phyloP scores from a whole-genome alignment of 768 basidiomycete genomes.

The Grammothele lineata region DNA sequence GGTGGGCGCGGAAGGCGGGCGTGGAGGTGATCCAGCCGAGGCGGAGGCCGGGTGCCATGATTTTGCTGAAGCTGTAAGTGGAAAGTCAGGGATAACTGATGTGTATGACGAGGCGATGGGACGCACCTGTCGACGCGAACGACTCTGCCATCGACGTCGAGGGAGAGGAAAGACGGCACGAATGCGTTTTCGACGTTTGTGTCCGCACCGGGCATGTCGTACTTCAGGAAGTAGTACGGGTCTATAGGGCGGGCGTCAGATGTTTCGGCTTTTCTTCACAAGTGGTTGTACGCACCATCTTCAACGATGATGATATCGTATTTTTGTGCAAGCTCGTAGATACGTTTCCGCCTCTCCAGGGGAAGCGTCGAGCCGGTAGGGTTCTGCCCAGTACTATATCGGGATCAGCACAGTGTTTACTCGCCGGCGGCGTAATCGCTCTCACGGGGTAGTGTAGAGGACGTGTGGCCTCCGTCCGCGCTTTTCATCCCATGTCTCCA shows the following conservation, averaged over 20 bases:
- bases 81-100: background rate
- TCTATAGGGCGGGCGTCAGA: constrained; percentile 22
- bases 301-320: constrained; percentile 50
- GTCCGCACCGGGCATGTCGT: constrained; percentile 24
- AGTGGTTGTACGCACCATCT: constrained; percentile 34
- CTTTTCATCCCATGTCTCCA: constrained; percentile 40
- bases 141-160: constrained; percentile 16
- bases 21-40: constrained; percentile 45
- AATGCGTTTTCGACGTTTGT: constrained; percentile 19
- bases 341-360: constrained; percentile 38
- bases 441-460: constrained; percentile 45
- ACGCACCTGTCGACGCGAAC: constrained; percentile 14
- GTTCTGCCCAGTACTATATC: constrained; percentile 39
- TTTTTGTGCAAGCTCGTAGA: constrained; percentile 43
- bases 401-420: constrained; percentile 3
- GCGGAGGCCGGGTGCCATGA: constrained; percentile 49
- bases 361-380: constrained; percentile 47
- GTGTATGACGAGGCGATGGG: background rate
- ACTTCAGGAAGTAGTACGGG: constrained; percentile 49
- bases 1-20: constrained; percentile 34
- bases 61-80: constrained; percentile 39
- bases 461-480: constrained; percentile 47
- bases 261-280: no score
- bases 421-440: no score
- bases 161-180: constrained; percentile 27